Evolutionary conservation across 2,329 filamentous ascomycete genomes (phyloP), one percentile per base, ranked within the genome.

Genomic region (Chrysoporthe deuterocubensis): DNA sequence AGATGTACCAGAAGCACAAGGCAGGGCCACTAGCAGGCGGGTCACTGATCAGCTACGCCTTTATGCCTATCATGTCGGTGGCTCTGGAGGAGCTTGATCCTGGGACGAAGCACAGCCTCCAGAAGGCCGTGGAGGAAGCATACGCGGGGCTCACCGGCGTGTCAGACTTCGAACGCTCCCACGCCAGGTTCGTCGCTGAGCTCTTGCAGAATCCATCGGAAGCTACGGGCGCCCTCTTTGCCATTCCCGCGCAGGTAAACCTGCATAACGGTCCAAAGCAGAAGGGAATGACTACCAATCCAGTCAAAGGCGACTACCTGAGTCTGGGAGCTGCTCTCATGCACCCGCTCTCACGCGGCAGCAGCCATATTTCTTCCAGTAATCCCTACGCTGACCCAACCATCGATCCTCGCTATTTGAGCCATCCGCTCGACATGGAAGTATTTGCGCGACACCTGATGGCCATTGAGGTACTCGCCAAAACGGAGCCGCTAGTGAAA

Each of bases 341-440:
- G 56, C 88, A 89, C 66, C 87, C 88, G 0, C 84, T 87, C 71
- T 86, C 84, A 1, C 82, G 87, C 0, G 87, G 88, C 5, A 79
- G 81, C 50, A 83, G 87, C 67, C 88, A 89, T 75, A 86, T 89
- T 69, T 78, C 76, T 7, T 81, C 80, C 1, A 69, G 79, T 1
- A 78, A 82, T 48, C 75, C 80, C 3, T 73, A 75, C 9, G 80
- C 81, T 11, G 75, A 80, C 40, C 81, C 83, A 0, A 79, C 82
- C 14, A 86, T 88, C 70, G 82, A 88, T 67, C 84, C 85, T 21
- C 81, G 82, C 32, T 88, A 82, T 77, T 82, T 89, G 71, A 82
- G 81, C 4, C 76, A 87, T 68, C 83, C 85, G 3, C 79, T 86
- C 40, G 86, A 88, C 71, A 74, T 88, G 58, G 85, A 87, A 75